Evolutionary conservation across 352 stramenopile genomes (phyloP), one percentile per base, ranked within the genome.

Genomic region (Pythium utonaiense): DNA sequence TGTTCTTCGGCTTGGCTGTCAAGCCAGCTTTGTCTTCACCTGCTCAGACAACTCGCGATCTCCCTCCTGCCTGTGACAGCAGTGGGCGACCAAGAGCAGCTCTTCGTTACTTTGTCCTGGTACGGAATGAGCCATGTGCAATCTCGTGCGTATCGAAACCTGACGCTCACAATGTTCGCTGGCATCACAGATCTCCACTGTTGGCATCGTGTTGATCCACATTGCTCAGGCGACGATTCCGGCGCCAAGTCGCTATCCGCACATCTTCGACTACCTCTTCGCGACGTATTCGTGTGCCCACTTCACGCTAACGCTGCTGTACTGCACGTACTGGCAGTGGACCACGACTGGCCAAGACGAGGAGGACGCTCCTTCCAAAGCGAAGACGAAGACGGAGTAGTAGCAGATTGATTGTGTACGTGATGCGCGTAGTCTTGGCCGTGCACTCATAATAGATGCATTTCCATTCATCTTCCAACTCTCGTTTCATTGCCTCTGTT

Each of bases 241-340:
- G 2, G 75, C 83, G 10, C 82, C 86, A 1, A 36, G 58, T 21
- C 77, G 71, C 44, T 92, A 91, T 42, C 86, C 86, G 0, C 83
- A 95, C 64, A 85, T 93, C 65, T 84, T 93, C 62, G 83, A 95
- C 69, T 95, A 93, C 62, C 54, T 89, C 19, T 93, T 95, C 57
- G 83, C 83, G 24, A 69, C 74, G 17, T 93, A 90, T 60, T 90
- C 86, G 24, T 95, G 86, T 58, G 71, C 64, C 8, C 82, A 93
- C 63, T 93, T 95, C 33, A 22, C 89, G 28, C 54, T 91, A 21
- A 57, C 79, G n/a, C 77, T 93, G 10, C 67, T 34, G 0, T 95
- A 93, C 69, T 80, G 85, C 50, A 91, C 83, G 17, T 91, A 86
- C 60, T 95, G 86, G 86, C 86, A 95, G 36, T 93, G 83, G 83